Evolutionary conservation across 2,329 filamentous ascomycete species (phyloP).

Genomic region (Daldinia sp.): DNA sequence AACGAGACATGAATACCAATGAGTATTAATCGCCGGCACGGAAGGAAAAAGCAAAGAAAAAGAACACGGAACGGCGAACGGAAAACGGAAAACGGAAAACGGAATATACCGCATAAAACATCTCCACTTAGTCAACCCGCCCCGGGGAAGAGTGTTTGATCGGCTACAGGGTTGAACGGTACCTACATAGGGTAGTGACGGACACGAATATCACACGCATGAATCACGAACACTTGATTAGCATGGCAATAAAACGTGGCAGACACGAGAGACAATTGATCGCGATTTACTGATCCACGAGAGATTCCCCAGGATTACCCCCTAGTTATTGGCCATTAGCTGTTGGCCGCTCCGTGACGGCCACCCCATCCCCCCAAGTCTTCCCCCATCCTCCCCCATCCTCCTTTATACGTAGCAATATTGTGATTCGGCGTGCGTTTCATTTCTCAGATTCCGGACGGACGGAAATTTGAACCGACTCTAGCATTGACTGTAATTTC

Average conservation of each 20-base stretch:
- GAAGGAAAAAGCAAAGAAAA: not conserved
- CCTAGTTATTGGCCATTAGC: not conserved
- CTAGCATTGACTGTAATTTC: not conserved
- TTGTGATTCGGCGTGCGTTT: conserved; percentile 9
- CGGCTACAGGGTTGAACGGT: conserved; percentile 19
- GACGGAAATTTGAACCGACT: conserved; percentile 4
- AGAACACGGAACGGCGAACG: conserved; percentile 1
- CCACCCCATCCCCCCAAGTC: not conserved
- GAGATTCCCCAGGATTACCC: not conserved
- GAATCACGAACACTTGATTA: conserved; percentile 4
- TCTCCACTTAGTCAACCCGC: conserved; percentile 10
- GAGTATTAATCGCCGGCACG: not conserved
- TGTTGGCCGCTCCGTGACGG: not conserved
- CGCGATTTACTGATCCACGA: conserved; percentile 15
- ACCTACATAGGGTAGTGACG: not conserved
- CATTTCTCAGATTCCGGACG: conserved; percentile 2
- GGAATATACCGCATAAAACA: conserved; percentile 17
- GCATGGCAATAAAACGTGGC: conserved; percentile 26
- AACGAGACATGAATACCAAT: not conserved
- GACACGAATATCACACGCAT: conserved; percentile 15
- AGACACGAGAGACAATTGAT: conserved; percentile 19
- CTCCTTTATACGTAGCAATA: too few species aligned
- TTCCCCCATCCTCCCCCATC: too few species aligned
- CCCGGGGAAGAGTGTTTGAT: conserved; percentile 30
- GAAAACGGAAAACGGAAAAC: too few species aligned